Evolutionary conservation across 2,329 filamentous ascomycete genomes (phyloP).

Genomic region (Fusarium circinatum): DNA sequence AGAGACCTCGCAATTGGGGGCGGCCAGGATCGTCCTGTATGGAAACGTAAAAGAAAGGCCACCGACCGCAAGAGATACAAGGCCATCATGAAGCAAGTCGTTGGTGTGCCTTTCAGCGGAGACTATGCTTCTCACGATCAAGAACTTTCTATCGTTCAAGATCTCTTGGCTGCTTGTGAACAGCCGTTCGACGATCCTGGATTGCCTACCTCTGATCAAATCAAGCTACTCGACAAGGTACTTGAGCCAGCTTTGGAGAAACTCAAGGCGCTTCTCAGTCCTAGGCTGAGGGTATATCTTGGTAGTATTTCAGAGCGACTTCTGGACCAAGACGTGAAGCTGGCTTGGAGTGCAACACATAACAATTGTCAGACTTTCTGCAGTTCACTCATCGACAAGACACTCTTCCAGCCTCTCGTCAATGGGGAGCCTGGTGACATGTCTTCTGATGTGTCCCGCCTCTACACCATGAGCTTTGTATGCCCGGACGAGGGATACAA

Average conservation of each 20-base stretch:
- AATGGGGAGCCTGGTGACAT: not conserved
- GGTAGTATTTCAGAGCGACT: constrained; percentile 45
- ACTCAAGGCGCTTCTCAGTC: constrained; percentile 41
- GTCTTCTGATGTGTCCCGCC: not conserved
- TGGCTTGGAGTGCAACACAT: constrained; percentile 46
- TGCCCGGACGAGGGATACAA: constrained; percentile 45
- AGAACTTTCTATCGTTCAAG: constrained; percentile 45
- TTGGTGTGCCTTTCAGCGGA: constrained; percentile 50
- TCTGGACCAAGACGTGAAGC: constrained; percentile 38
- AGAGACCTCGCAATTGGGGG: constrained; percentile 31
- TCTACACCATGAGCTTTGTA: constrained; percentile 55
- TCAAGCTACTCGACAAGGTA: constrained; percentile 14
- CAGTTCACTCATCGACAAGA: constrained; percentile 47
- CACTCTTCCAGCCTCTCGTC: constrained; percentile 44
- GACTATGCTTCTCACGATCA: constrained; percentile 34
- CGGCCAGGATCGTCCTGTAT: constrained; percentile 14
- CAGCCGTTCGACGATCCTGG: constrained; percentile 36
- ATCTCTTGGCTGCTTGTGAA: constrained; percentile 41
- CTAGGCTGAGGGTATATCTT: constrained; percentile 46
- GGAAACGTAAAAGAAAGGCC: constrained; percentile 19
- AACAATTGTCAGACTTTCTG: constrained; percentile 55
- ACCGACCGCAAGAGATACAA: constrained; percentile 48
- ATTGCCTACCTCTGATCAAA: constrained; percentile 19
- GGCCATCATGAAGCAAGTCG: constrained; percentile 54
- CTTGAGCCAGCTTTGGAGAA: constrained; percentile 25